phyloP scores from a whole-genome alignment of 805 yeast species.

The Wickerhamiella brachini region DNA sequence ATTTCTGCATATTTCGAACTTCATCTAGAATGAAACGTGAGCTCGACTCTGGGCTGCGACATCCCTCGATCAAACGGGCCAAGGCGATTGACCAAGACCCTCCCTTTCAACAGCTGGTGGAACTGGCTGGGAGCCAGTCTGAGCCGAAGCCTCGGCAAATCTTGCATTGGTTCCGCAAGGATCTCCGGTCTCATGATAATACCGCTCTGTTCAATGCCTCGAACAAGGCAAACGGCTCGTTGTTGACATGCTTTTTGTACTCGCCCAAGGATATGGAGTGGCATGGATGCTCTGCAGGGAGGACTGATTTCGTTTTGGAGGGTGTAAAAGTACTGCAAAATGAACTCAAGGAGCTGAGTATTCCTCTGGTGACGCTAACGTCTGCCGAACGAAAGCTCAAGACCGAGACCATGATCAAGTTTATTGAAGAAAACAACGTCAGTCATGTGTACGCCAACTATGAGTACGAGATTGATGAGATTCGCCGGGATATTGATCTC shows the following conservation, averaged over 20 bases:
- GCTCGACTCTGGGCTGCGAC: neutral
- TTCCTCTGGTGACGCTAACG: neutral
- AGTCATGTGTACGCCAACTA: constrained; percentile 27
- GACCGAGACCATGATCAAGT: neutral
- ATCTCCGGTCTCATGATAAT: constrained; percentile 34
- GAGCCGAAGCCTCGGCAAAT: constrained; percentile 1
- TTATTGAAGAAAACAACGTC: constrained; percentile 16
- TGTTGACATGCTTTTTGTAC: constrained; percentile 31
- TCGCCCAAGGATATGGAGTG: constrained; percentile 30
- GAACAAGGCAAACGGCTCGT: constrained; percentile 21
- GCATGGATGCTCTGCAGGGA: constrained; percentile 33
- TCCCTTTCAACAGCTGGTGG: constrained; percentile 9
- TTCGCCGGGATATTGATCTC: constrained; percentile 22
- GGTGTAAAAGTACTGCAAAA: constrained; percentile 24
- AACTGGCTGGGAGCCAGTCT: neutral
- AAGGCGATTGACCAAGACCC: constrained; percentile 9
- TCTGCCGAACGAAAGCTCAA: neutral
- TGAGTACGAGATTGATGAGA: constrained; percentile 35
- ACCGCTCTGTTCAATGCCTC: constrained; percentile 28
- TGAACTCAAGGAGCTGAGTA: constrained; percentile 16
- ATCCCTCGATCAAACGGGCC: constrained; percentile 12
- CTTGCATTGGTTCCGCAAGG: constrained; percentile 36
- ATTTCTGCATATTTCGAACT: too few species aligned
- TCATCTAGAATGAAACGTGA: neutral
- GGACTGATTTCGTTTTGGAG: constrained; percentile 28